Base-by-base conservation (phyloP, 2,329 filamentous ascomycete genomes). In the Pseudocercospora ulei region DNA sequence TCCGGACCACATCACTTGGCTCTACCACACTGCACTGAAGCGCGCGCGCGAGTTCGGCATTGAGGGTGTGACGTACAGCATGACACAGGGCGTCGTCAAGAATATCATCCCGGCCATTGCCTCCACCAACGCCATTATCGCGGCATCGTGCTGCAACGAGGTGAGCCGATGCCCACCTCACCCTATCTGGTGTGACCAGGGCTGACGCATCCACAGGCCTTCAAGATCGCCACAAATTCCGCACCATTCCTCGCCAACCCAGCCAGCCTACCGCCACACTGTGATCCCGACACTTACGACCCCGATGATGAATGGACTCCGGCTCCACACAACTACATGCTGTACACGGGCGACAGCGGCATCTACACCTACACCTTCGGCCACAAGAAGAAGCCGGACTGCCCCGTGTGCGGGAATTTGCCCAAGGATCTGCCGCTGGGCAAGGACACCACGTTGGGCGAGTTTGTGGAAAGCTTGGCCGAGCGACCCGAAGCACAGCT, bases 21-120 rank as follows among this genome's bases (percentile, higher is more conserved):
- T 98, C 3, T 96, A 84, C 63, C 73, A 84, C 47, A 86, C 86
- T 56, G 86, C 90, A 0, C 71, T 88, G 9, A 65, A 73, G 30
- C 82, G 90, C 22, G 86, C 90, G 0, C 63, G 78, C 41, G 83
- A 98, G 57, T 98, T 93, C 65, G 80, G 82, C 53, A 98, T 98
- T 52, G 63, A 76, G 0, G 92, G 90, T 5, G 84, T 98, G 41
- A 96, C 90, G 1, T 98, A 98, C 62, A 80, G 83, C 4, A 78
- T 95, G 62, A 95, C 92, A 0, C 90, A 98, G 60, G 92, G 90
- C 40, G 92, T 96, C 2, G 85, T 98, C 55, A 98, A 98, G 65
- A 98, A 98, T 64, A 98, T 98, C 62, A 98, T 98, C 46, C 90
- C 90, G 0, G 92, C 90, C 17, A 98, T 98, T 56, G 90, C 90